Evolutionary conservation across 2,329 filamentous ascomycete species (phyloP).

Genomic region (Cladophialophora bantiana): DNA sequence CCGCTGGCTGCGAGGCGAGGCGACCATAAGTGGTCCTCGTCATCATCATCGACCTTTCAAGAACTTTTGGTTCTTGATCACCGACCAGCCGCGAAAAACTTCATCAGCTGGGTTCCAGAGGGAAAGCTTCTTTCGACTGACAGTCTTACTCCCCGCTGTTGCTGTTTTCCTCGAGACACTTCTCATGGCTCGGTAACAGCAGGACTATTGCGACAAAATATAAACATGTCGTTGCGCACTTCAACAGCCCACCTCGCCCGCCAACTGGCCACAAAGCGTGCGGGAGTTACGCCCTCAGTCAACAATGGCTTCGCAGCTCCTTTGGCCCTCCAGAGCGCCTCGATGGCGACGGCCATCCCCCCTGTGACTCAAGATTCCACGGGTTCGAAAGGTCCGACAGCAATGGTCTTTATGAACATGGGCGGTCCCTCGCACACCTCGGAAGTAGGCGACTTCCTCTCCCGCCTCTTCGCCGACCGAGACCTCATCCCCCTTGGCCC

Average conservation of each 20-base stretch:
- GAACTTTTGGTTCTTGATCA: not conserved
- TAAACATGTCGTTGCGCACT: slow-evolving; percentile 32
- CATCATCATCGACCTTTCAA: not conserved
- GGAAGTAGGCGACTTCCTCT: slow-evolving; percentile 89
- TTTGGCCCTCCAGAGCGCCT: slow-evolving; percentile 39
- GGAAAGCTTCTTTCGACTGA: not conserved
- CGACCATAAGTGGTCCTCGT: not conserved
- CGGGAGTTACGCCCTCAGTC: slow-evolving; percentile 5
- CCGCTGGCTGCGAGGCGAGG: not conserved
- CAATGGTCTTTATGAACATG: slow-evolving; percentile 99
- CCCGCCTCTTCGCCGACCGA: slow-evolving; percentile 87
- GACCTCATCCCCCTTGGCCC: slow-evolving; percentile 96
- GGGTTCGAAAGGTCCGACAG: slow-evolving; percentile 80
- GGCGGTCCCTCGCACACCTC: slow-evolving; percentile 87
- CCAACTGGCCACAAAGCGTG: slow-evolving; percentile 19
- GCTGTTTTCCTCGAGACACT: not conserved
- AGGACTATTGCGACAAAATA: not conserved
- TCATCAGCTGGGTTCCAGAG: not conserved
- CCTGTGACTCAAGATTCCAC: slow-evolving; percentile 80
- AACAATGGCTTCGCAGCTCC: slow-evolving; percentile 7
- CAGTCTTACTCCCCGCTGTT: not conserved
- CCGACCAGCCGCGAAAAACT: not conserved
- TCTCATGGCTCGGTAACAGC: slow-evolving; percentile 30
- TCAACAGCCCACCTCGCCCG: slow-evolving; percentile 25
- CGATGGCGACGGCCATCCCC: slow-evolving; percentile 68